Evolutionary conservation across 148 eudicot genomes (phyloP), one percentile per base, ranked within the genome.

Genomic region (Vaccinium vitisidaea): DNA sequence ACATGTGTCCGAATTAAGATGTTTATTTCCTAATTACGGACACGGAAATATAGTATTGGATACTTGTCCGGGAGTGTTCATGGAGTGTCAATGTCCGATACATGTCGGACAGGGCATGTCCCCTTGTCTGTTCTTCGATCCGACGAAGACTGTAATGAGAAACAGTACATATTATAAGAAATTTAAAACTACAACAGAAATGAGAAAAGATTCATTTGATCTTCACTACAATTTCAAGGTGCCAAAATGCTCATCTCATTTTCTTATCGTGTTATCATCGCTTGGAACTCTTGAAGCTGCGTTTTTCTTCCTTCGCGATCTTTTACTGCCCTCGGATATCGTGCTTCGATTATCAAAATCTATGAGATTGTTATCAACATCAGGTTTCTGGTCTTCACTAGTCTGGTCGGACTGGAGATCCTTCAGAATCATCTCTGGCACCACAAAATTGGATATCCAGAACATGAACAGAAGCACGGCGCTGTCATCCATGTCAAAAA

Each of bases 391-490:
- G 19, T 87, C 84, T 13, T 56, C 63, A 58, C 65, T 74, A 16
- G 61, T 63, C 18, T 87, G 19, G 16, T 86, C 78, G 16, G 85
- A 70, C 74, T 46, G 84, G 73, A 85, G 80, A 53, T 90, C 90
- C 75, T 88, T 90, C 36, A 78, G 4, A 16, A 90, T 6, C 58
- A 88, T 21, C 65, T 63, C 86, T 30, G 92, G 92, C 87, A 90
- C 89, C 6, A 87, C 88, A 53, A 90, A 90, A 84, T 90, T 90
- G 78, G 91, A 83, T 69, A 90, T 82, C 92, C 92, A 88, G 85
- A 88, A 90, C 61, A 79, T 70, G 69, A 88, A 88, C 14, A 90
- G 43, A 13, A 89, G 67, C 1, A 77, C 87, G 2, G 77, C 90
- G 55, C 92, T 90, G 91, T 48, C 82, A 79, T 74, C 82, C 77